A percentile compares a stretch with the other conserved stretches of the same genome.
phyloP scores from a whole-genome alignment of 1,284 basidiomycete species.

The Hypsizygus ulmarius region DNA sequence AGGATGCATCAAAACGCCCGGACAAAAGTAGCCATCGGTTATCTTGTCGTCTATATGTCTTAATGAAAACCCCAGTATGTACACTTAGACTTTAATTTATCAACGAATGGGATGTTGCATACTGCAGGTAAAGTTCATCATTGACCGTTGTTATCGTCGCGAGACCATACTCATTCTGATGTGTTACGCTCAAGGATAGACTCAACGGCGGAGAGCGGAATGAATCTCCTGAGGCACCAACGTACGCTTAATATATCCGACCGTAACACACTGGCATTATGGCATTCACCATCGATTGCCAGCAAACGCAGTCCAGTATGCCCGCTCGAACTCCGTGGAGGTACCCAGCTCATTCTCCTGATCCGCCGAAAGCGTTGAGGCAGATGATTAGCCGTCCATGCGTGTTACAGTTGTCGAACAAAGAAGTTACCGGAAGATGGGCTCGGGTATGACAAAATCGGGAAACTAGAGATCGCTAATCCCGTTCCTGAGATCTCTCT shows the following conservation, averaged over 20 bases:
- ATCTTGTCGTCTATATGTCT: constrained; percentile 1
- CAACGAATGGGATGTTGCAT: constrained; percentile 2
- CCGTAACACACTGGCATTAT: too few species aligned
- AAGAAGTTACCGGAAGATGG: constrained; percentile 15
- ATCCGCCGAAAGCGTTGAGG: constrained; percentile 10
- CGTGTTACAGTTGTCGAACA: constrained; percentile 8
- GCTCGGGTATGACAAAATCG: constrained; percentile 15
- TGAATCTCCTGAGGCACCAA: too few species aligned
- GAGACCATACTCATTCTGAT: too few species aligned
- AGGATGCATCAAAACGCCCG: constrained; percentile 12
- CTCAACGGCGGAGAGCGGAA: too few species aligned
- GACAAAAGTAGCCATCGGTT: not conserved
- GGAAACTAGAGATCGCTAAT: constrained; percentile 18
- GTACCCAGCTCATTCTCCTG: constrained; percentile 1
- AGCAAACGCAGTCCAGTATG: too few species aligned
- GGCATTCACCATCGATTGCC: too few species aligned
- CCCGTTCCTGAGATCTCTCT: constrained; percentile 21
- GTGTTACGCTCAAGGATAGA: too few species aligned
- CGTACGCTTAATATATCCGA: too few species aligned
- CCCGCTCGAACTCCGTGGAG: too few species aligned
- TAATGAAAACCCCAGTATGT: constrained; percentile 9
- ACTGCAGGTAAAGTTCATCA: constrained; percentile 3
- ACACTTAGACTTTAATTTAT: constrained; percentile 15
- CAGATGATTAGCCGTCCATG: constrained; percentile 14
- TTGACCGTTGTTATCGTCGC: too few species aligned